phyloP scores from a whole-genome alignment of 352 stramenopile genomes.

The Phytophthora crassamura region DNA sequence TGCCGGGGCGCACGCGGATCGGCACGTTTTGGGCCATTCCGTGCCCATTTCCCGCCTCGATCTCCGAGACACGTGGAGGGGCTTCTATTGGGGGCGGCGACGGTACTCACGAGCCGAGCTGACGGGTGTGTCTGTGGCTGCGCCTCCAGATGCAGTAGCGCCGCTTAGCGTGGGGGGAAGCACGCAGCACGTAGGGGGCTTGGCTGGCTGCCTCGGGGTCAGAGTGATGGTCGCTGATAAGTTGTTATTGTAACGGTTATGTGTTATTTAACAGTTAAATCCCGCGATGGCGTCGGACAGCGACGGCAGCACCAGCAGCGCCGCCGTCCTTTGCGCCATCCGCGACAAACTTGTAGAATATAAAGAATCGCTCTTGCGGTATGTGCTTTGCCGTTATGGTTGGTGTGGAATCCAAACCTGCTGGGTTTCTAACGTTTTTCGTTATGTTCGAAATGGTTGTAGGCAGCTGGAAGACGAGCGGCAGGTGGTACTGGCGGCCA shows the following conservation, averaged over 20 bases:
- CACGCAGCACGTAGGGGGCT: conserved; percentile 34
- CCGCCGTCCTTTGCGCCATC: conserved; percentile 57
- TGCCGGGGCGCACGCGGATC: conserved; percentile 14
- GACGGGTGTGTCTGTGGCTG: conserved; percentile 26
- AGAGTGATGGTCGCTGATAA: conserved; percentile 34
- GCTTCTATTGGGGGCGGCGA: conserved; percentile 12
- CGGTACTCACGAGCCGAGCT: conserved; percentile 11
- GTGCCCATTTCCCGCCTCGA: conserved; percentile 21
- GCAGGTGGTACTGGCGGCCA: conserved; percentile 38
- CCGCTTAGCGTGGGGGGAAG: conserved; percentile 22
- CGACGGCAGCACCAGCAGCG: conserved; percentile 41
- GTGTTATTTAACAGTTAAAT: conserved; percentile 46
- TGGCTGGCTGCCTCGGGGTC: background rate
- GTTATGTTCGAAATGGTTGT: conserved; percentile 9
- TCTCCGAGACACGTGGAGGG: conserved; percentile 11
- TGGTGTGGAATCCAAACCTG: background rate
- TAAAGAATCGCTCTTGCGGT: conserved; percentile 75
- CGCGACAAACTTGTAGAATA: conserved; percentile 77
- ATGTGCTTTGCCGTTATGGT: conserved; percentile 20
- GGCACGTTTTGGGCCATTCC: conserved; percentile 33
- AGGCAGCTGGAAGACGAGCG: conserved; percentile 75
- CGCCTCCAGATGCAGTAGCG: conserved; percentile 40
- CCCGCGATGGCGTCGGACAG: conserved; percentile 59
- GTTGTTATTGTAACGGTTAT: conserved; percentile 37
- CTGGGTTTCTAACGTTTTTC: conserved; percentile 8